phyloP scores from a whole-genome alignment of 768 basidiomycete species.

The Cubamyces lactineus region DNA sequence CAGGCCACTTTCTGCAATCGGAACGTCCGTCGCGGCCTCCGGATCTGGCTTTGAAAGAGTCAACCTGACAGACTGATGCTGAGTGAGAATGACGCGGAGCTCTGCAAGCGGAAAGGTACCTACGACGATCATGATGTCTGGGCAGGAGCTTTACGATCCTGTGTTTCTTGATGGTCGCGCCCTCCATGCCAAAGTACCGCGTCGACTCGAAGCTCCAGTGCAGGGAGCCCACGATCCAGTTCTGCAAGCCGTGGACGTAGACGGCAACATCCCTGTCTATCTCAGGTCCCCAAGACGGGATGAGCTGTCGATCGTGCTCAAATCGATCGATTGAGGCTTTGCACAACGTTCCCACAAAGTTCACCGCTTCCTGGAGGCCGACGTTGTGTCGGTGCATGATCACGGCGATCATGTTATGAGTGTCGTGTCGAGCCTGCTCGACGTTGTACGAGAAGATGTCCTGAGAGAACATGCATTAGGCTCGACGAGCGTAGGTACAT shows the following conservation, averaged over 20 bases:
- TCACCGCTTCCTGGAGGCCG: slow-evolving; percentile 61
- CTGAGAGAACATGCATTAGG: slow-evolving; percentile 37
- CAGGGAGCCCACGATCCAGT: slow-evolving; percentile 74
- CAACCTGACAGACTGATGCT: slow-evolving; percentile 13
- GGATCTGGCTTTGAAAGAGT: slow-evolving; percentile 10
- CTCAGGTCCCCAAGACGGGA: slow-evolving; percentile 67
- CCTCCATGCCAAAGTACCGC: slow-evolving; percentile 68
- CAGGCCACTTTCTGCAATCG: not conserved
- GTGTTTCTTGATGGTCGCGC: slow-evolving; percentile 55
- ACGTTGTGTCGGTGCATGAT: slow-evolving; percentile 63
- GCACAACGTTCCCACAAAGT: slow-evolving; percentile 66
- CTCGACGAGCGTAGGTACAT: slow-evolving; percentile 2
- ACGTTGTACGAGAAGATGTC: slow-evolving; percentile 78
- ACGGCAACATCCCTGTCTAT: slow-evolving; percentile 58
- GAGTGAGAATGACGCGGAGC: not conserved
- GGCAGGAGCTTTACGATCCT: slow-evolving; percentile 51
- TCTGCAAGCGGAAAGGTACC: not conserved
- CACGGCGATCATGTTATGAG: slow-evolving; percentile 72
- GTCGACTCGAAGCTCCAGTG: slow-evolving; percentile 75
- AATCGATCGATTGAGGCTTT: slow-evolving; percentile 57
- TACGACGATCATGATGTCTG: slow-evolving; percentile 6
- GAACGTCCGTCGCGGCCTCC: not conserved
- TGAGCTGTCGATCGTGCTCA: slow-evolving; percentile 40
- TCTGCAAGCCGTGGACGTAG: slow-evolving; percentile 66
- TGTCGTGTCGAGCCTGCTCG: slow-evolving; percentile 67